Conservation (phyloP, 768 basidiomycete genomes). For the Scleroderma citrinum region DNA sequence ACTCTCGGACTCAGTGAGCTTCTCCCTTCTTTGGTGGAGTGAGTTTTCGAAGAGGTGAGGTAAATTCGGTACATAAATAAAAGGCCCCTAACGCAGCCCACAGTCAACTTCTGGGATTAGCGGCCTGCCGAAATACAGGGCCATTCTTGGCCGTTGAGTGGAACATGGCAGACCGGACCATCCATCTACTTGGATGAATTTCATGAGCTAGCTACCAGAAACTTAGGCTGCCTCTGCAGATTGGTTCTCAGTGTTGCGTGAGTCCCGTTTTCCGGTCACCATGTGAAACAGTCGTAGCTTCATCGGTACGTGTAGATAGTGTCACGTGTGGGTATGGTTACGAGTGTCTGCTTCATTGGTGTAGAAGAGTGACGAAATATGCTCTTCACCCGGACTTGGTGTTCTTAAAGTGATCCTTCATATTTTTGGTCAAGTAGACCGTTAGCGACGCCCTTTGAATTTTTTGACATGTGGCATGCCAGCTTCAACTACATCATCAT, state of each 20-base stretch:
- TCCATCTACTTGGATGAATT: constrained; percentile 42
- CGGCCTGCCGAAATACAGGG: too few species aligned
- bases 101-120: too few species aligned
- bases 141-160: too few species aligned
- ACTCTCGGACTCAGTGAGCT: too few species aligned
- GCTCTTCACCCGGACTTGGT: constrained; percentile 68
- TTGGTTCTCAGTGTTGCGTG: constrained; percentile 56
- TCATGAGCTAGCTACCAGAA: neutral
- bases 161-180: constrained; percentile 62
- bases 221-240: constrained; percentile 34
- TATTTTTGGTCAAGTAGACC: neutral
- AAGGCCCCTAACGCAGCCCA: too few species aligned
- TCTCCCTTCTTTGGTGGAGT: too few species aligned
- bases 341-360: constrained; percentile 67
- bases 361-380: constrained; percentile 54
- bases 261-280: too few species aligned
- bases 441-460: constrained; percentile 40
- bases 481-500: constrained; percentile 89
- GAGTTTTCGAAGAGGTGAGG: too few species aligned
- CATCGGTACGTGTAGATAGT: constrained; percentile 44
- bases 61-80: too few species aligned
- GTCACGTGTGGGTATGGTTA: constrained; percentile 53
- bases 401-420: constrained; percentile 41
- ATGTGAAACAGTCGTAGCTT: constrained; percentile 44
- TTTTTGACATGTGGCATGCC: constrained; percentile 72